phyloP scores from a whole-genome alignment of 2,329 filamentous ascomycete genomes.

The Fusarium pseudocircinatum region DNA sequence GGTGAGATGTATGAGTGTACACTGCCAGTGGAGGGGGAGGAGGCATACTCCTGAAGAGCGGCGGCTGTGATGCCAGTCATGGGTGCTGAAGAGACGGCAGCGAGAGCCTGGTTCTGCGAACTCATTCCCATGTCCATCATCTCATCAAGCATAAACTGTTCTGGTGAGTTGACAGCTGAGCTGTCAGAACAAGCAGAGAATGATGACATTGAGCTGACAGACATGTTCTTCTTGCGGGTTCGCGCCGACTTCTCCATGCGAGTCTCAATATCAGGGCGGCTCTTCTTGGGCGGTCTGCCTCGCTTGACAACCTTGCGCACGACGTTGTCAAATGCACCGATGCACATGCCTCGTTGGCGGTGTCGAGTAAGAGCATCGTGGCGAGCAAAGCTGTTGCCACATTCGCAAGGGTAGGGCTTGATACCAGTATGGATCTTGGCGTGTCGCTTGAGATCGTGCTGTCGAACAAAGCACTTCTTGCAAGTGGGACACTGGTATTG shows the following conservation, averaged over 20 bases:
- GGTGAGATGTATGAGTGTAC: conserved; percentile 59
- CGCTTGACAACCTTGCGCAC: conserved; percentile 69
- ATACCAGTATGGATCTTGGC: conserved; percentile 97
- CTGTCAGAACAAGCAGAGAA: conserved; percentile 67
- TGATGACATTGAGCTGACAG: conserved; percentile 61
- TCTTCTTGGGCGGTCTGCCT: conserved; percentile 69
- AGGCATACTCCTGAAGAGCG: conserved; percentile 47
- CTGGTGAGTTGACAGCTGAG: conserved; percentile 64
- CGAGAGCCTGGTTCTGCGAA: conserved; percentile 42
- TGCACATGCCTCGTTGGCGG: conserved; percentile 94
- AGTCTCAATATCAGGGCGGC: conserved; percentile 65
- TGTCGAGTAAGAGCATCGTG: conserved; percentile 96
- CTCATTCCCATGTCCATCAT: conserved; percentile 56
- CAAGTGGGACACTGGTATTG: conserved; percentile 95
- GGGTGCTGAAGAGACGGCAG: conserved; percentile 58
- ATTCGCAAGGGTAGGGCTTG: conserved; percentile 94
- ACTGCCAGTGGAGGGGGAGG: conserved; percentile 54
- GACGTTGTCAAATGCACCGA: conserved; percentile 88
- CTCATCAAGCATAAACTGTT: conserved; percentile 59
- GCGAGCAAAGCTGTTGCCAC: conserved; percentile 92
- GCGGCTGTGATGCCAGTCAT: conserved; percentile 49
- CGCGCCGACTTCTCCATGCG: conserved; percentile 65
- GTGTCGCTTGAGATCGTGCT: conserved; percentile 96
- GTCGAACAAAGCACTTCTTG: conserved; percentile 94
- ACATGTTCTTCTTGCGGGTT: conserved; percentile 66